These are phyloP conservation scores for Umbilicus rupestris DNA, from an alignment of 164 flowering plant species.

Conservation along the genomic window DNA sequence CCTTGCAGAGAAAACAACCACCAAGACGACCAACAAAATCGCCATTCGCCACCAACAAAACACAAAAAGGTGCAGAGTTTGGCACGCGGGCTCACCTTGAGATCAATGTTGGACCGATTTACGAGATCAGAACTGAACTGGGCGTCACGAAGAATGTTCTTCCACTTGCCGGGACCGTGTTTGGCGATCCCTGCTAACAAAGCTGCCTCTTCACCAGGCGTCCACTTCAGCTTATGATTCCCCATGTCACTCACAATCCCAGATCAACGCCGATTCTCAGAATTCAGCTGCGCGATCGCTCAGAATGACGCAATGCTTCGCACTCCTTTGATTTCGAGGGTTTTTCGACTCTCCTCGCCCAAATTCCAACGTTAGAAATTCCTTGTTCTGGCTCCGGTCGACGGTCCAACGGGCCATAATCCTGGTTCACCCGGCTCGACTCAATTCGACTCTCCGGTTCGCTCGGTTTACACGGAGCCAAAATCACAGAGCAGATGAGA, in stretches of 20 bases:
- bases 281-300: neutral
- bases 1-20: neutral
- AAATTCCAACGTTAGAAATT: constrained; percentile 3
- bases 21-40: neutral
- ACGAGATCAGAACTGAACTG: constrained; percentile 21
- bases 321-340: neutral
- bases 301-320: neutral
- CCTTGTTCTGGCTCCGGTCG: neutral
- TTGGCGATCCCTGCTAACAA: constrained; percentile 22
- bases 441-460: neutral
- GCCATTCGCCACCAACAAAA: neutral
- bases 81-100: constrained; percentile 20
- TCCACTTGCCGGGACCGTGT: constrained; percentile 36
- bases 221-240: constrained; percentile 33
- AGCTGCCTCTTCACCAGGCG: constrained; percentile 32
- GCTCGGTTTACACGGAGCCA: neutral
- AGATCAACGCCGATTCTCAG: neutral
- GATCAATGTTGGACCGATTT: constrained; percentile 30
- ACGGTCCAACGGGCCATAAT: neutral
- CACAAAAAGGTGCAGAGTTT: neutral
- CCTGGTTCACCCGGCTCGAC: neutral
- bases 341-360: too few species aligned
- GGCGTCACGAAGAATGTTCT: constrained; percentile 26
- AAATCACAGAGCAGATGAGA: neutral
- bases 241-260: constrained; percentile 15